phyloP scores from a whole-genome alignment of 352 stramenopile genomes.

The Bremia lactucae region DNA sequence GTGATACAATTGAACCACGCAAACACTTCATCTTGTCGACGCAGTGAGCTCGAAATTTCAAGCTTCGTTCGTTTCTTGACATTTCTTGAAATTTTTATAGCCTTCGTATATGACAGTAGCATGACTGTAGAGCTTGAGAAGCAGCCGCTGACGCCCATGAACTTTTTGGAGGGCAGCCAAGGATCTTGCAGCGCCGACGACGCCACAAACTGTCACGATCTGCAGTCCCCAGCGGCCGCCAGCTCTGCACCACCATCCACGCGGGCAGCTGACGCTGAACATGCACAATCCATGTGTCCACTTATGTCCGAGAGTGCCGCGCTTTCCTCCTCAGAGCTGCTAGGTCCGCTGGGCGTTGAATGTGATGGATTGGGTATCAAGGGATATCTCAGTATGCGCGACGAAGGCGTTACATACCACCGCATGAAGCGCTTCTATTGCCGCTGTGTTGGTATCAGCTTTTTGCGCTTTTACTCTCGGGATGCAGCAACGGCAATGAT shows the following conservation, averaged over 20 bases:
- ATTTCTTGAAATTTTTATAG: too few relatives aligned
- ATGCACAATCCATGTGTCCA: constrained; percentile 3
- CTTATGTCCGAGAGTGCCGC: constrained; percentile 18
- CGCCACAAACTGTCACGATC: constrained; percentile 1
- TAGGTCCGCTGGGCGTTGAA: constrained; percentile 31
- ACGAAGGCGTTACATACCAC: constrained; percentile 76
- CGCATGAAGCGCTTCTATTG: constrained; percentile 83
- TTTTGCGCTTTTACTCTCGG: constrained; percentile 59
- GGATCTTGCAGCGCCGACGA: constrained; percentile 12
- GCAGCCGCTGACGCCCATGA: constrained; percentile 9
- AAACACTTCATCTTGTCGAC: constrained; percentile 10
- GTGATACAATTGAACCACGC: too few relatives aligned
- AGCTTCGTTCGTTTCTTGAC: too few relatives aligned
- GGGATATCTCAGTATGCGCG: constrained; percentile 68
- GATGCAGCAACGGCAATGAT: constrained; percentile 48
- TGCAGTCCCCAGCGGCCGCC: constrained; percentile 9
- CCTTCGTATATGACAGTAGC: constrained; percentile 13
- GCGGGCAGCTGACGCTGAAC: constrained; percentile 7
- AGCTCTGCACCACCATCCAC: constrained; percentile 11
- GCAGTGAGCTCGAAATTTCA: constrained; percentile 5
- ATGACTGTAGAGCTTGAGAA: constrained; percentile 16
- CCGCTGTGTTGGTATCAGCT: constrained; percentile 69
- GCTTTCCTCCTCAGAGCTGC: constrained; percentile 16
- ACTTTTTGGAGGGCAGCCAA: constrained; percentile 10
- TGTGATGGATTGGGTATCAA: constrained; percentile 61